These are phyloP conservation scores for Penicillium paxilli DNA, from an alignment of 495 filamentous ascomycete genomes.

Conservation along the genomic window DNA sequence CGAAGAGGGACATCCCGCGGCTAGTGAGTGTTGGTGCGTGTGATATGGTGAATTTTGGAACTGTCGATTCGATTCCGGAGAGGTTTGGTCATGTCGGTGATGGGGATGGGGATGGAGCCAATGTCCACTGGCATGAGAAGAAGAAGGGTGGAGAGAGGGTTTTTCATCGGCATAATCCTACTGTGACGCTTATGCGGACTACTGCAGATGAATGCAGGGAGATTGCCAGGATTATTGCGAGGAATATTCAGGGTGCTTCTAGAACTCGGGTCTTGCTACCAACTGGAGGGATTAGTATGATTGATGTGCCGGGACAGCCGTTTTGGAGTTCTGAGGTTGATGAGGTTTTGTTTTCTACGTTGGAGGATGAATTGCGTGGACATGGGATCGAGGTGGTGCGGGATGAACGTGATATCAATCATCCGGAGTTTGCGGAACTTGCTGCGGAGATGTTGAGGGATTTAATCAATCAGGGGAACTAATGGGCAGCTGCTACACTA, in stretches of 20 bases:
- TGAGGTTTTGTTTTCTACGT: conserved; percentile 40
- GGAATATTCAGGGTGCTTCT: conserved; percentile 43
- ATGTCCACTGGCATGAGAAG: no score
- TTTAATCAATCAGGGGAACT: no score
- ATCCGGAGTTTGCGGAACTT: conserved; percentile 37
- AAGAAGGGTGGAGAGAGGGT: conserved; percentile 16
- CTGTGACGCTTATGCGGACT: conserved; percentile 65
- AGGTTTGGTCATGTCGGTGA: conserved; percentile 35
- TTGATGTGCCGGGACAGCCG: conserved; percentile 34
- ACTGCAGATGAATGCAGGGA: conserved; percentile 50
- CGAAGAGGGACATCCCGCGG: conserved; percentile 55
- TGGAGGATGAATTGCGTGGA: conserved; percentile 41
- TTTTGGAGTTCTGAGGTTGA: conserved; percentile 49
- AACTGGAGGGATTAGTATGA: conserved; percentile 48
- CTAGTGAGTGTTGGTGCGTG: conserved; percentile 63
- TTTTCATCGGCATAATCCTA: conserved; percentile 63
- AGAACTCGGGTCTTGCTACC: conserved; percentile 59
- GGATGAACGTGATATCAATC: conserved; percentile 45
- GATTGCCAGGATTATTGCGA: conserved; percentile 53
- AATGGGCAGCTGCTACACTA: no score
- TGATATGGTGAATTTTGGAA: conserved; percentile 72
- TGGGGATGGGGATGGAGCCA: no score
- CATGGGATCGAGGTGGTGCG: conserved; percentile 35
- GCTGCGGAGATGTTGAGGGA: conserved; percentile 22
- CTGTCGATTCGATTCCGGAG: conserved; percentile 51